phyloP scores from a whole-genome alignment of 148 eudicot species.

The Oxyria digyna region DNA sequence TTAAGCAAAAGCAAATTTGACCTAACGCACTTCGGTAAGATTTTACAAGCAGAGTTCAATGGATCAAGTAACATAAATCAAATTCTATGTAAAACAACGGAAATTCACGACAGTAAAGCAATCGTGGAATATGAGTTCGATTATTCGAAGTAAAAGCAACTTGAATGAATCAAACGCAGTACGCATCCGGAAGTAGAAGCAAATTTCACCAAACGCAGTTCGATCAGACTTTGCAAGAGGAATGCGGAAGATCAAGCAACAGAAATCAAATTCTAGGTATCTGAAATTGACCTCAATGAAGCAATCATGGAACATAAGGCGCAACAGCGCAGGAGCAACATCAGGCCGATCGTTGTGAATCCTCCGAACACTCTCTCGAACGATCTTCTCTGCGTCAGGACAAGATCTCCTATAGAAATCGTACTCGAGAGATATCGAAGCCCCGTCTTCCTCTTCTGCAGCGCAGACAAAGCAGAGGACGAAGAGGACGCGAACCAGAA shows the following conservation, averaged over 20 bases:
- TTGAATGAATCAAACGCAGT: background rate
- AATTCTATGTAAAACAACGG: background rate
- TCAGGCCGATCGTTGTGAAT: constrained; percentile 12
- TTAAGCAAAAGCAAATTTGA: background rate
- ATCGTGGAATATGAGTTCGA: constrained; percentile 53
- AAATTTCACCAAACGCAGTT: background rate
- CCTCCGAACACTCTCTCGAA: constrained; percentile 26
- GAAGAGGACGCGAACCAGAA: background rate
- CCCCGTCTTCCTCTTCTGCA: background rate
- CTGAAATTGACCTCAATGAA: constrained; percentile 31
- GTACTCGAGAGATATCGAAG: constrained; percentile 4
- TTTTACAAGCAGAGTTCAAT: background rate
- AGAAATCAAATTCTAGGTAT: background rate
- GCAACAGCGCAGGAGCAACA: constrained; percentile 34
- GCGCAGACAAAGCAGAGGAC: background rate
- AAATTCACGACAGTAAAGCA: constrained; percentile 39
- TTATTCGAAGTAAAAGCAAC: background rate
- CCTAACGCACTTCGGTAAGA: background rate
- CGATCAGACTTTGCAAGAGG: background rate
- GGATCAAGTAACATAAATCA: background rate
- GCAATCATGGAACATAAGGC: constrained; percentile 63
- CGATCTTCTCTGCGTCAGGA: constrained; percentile 34
- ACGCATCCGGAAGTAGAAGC: background rate
- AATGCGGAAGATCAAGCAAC: background rate
- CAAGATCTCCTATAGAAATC: constrained; percentile 43